These are phyloP conservation scores for Apiosordaria backusii DNA, from an alignment of 495 filamentous ascomycete species.

Conservation along the genomic window DNA sequence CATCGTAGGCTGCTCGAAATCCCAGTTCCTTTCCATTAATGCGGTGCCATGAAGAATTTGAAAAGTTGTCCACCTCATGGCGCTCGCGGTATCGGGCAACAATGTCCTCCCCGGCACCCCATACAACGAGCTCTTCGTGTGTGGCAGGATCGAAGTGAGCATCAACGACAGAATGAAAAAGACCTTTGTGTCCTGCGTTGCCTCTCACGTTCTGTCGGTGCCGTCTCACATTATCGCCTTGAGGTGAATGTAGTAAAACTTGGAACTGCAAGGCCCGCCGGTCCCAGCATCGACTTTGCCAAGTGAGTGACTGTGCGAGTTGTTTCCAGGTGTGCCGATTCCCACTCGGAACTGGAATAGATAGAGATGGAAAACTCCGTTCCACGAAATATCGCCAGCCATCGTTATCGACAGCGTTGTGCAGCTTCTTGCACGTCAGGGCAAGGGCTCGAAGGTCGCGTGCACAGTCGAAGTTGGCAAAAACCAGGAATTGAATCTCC, in stretches of 20 bases:
- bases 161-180: slow-evolving; percentile 41
- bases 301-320: slow-evolving; percentile 38
- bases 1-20: slow-evolving; percentile 36
- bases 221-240: not conserved
- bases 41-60: slow-evolving; percentile 31
- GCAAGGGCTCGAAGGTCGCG: slow-evolving; percentile 35
- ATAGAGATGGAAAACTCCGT: slow-evolving; percentile 36
- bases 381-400: slow-evolving; percentile 46
- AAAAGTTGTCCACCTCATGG: slow-evolving; percentile 10
- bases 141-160: slow-evolving; percentile 30
- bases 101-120: slow-evolving; percentile 46
- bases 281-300: slow-evolving; percentile 46
- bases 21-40: slow-evolving; percentile 28
- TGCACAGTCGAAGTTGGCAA: slow-evolving; percentile 38
- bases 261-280: slow-evolving; percentile 35
- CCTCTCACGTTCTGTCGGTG: not conserved
- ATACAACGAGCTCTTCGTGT: slow-evolving; percentile 40
- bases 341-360: slow-evolving; percentile 16
- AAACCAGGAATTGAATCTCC: slow-evolving; percentile 40
- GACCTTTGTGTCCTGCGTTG: slow-evolving; percentile 2
- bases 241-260: slow-evolving; percentile 13
- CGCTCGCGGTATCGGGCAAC: slow-evolving; percentile 34
- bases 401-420: slow-evolving; percentile 27
- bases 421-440: slow-evolving; percentile 29
- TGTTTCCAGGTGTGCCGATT: slow-evolving; percentile 32